These are phyloP conservation scores for Marchantia paleacea DNA, from an alignment of 225 moss, liverwort and hornwort species.

Conservation along the genomic window DNA sequence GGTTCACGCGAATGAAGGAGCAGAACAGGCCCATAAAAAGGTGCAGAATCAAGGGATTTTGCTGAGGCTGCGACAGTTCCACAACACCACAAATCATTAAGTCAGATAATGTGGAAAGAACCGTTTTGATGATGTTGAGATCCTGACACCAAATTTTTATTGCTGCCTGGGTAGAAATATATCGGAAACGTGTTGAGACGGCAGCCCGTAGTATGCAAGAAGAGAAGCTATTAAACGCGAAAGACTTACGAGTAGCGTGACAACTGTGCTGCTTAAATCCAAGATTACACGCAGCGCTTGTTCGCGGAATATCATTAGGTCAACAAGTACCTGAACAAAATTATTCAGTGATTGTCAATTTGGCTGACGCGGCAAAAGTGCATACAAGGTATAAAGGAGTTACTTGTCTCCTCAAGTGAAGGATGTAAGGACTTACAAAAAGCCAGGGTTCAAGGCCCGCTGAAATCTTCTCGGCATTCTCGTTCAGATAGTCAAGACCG, in stretches of 20 bases:
- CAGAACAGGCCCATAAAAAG: slow-evolving; percentile 97
- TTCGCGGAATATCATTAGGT: slow-evolving; percentile 97
- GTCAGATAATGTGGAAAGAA: neutral
- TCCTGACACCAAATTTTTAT: neutral
- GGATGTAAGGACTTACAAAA: slow-evolving; percentile 47
- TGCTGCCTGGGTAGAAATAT: too few species aligned
- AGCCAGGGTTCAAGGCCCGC: slow-evolving; percentile 94
- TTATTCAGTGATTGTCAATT: neutral
- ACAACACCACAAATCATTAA: neutral
- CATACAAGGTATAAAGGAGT: too few species aligned
- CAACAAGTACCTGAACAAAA: slow-evolving; percentile 67
- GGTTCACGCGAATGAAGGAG: slow-evolving; percentile 88
- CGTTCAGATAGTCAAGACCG: slow-evolving; percentile 72
- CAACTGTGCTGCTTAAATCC: slow-evolving; percentile 94
- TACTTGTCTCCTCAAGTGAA: neutral
- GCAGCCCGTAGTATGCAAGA: neutral
- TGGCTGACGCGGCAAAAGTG: neutral
- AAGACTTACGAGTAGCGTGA: slow-evolving; percentile 67
- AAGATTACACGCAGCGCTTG: slow-evolving; percentile 92
- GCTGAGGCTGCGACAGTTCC: slow-evolving; percentile 70
- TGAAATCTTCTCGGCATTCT: slow-evolving; percentile 67
- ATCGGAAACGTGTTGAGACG: too few species aligned
- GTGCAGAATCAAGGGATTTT: slow-evolving; percentile 87
- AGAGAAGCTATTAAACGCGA: neutral
- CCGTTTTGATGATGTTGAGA: neutral